Conservation (phyloP, 75 land plant species). For the Larix kaempferi region DNA sequence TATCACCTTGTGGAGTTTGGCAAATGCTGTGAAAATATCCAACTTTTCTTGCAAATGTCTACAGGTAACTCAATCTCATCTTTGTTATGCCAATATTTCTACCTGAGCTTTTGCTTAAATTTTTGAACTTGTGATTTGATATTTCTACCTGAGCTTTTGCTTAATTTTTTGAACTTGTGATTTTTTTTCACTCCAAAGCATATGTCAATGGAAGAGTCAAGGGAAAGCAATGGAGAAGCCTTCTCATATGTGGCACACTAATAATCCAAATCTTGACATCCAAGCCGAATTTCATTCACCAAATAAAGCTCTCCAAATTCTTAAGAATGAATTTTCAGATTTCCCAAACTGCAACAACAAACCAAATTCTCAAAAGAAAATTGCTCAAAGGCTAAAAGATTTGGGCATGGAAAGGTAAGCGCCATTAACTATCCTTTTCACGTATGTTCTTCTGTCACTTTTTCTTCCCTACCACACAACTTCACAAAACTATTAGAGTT, state of each 20-base stretch:
- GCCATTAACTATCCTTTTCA: neutral
- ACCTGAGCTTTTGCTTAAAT: neutral
- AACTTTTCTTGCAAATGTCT: constrained; percentile 40
- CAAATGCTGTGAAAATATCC: constrained; percentile 22
- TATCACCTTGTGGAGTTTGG: constrained; percentile 28
- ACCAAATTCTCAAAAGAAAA: constrained; percentile 5
- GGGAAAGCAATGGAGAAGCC: constrained; percentile 63
- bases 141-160: neutral
- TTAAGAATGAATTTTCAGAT: neutral
- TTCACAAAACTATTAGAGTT: too few species aligned
- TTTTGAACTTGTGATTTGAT: neutral
- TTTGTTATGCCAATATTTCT: neutral
- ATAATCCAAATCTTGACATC: neutral
- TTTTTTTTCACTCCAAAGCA: constrained; percentile 34
- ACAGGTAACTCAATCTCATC: constrained; percentile 23
- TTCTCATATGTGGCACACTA: constrained; percentile 35
- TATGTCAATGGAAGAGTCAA: constrained; percentile 87
- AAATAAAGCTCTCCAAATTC: neutral
- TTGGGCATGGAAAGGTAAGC: constrained; percentile 82
- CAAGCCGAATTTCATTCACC: constrained; percentile 2
- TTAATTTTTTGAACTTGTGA: neutral
- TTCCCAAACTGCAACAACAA: neutral
- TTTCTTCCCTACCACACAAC: too few species aligned
- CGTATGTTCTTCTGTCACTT: too few species aligned
- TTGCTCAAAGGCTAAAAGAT: constrained; percentile 58